Evolutionary conservation across 1,284 basidiomycete species (phyloP).

Genomic region (Mycosarcoma mackinlayi): DNA sequence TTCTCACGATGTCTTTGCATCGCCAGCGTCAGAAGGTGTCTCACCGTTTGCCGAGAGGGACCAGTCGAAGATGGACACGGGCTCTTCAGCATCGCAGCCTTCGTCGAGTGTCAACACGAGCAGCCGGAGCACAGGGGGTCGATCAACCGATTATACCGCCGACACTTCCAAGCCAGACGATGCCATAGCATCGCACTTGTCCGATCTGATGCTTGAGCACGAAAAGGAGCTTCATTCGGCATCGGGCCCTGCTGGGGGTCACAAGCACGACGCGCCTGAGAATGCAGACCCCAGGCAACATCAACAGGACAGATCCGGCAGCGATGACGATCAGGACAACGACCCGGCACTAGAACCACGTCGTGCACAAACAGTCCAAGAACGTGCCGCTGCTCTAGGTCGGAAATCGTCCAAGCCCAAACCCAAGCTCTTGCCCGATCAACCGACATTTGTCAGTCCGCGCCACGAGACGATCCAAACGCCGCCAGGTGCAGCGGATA

Average conservation of each 20-base stretch:
- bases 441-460: constrained; percentile 34
- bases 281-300: no score
- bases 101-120: constrained; percentile 13
- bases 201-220: constrained; percentile 22
- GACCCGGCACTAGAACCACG: no score
- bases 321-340: background rate
- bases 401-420: constrained; percentile 11
- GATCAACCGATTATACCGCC: constrained; percentile 2
- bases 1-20: constrained; percentile 21
- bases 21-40: constrained; percentile 12
- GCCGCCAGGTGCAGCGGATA: constrained; percentile 27
- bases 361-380: constrained; percentile 10
- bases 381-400: constrained; percentile 20
- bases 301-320: no score
- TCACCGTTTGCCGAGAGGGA: background rate
- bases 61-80: background rate
- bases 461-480: constrained; percentile 18
- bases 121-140: constrained; percentile 4
- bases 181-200: constrained; percentile 10
- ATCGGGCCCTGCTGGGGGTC: background rate
- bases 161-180: constrained; percentile 22
- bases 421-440: constrained; percentile 36
- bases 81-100: background rate
- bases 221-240: background rate
- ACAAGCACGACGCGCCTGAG: background rate